Conservation (phyloP, 345 rosid species). For the Hypericum androsaemum region DNA sequence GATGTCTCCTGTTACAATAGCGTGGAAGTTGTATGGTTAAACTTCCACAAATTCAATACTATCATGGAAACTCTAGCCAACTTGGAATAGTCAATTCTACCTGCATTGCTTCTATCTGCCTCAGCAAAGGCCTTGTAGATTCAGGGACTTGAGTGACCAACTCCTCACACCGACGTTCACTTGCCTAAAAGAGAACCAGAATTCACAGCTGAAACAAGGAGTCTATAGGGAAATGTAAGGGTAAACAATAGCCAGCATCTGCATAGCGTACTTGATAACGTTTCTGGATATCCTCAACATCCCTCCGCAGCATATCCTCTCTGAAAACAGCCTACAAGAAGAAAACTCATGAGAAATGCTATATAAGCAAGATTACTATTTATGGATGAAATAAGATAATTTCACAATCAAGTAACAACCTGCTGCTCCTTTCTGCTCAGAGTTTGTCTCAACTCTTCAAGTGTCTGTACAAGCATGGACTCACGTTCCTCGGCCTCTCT, state of each 20-base stretch:
- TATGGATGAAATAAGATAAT: constrained; percentile 6
- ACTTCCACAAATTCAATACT: neutral
- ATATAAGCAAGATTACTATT: constrained; percentile 1
- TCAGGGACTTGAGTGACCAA: constrained; percentile 96
- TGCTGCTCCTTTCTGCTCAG: constrained; percentile 89
- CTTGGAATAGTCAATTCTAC: constrained; percentile 25
- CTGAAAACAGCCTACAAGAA: constrained; percentile 55
- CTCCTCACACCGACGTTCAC: constrained; percentile 99
- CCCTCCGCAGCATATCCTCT: constrained; percentile 74
- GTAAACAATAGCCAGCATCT: constrained; percentile 2
- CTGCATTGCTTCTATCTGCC: constrained; percentile 99
- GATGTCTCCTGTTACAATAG: constrained; percentile 61
- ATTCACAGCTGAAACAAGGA: constrained; percentile 4
- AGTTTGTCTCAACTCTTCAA: constrained; percentile 89
- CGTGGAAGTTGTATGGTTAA: constrained; percentile 12
- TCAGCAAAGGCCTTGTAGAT: constrained; percentile 91
- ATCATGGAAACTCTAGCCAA: constrained; percentile 1
- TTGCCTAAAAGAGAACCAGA: constrained; percentile 43
- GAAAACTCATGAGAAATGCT: constrained; percentile 9
- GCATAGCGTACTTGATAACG: constrained; percentile 66
- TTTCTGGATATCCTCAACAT: constrained; percentile 81
- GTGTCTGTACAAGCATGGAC: constrained; percentile 85
- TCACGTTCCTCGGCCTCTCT: constrained; percentile 95
- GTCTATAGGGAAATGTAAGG: constrained; percentile 6
- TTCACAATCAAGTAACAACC: constrained; percentile 37